A percentile compares a stretch with the other conserved stretches of the same genome.
Conservation (phyloP, 768 basidiomycete species). For the Paxillus ammoniavirescens region DNA sequence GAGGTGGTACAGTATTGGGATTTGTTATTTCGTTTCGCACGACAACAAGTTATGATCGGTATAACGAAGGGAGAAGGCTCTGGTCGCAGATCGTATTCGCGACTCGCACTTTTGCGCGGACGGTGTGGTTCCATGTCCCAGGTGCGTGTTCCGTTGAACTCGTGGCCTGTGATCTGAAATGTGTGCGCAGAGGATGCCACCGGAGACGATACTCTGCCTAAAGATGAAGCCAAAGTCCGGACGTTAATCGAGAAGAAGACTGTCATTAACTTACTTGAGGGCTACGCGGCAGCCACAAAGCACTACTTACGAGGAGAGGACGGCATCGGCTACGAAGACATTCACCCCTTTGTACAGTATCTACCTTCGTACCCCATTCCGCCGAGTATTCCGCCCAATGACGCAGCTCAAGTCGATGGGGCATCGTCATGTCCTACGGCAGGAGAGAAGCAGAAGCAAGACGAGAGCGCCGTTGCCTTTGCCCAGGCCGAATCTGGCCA, state of each 20-base stretch:
- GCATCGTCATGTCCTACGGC: neutral
- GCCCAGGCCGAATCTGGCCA: too few relatives aligned
- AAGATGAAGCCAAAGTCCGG: constrained; percentile 35
- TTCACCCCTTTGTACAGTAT: constrained; percentile 69
- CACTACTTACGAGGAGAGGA: constrained; percentile 65
- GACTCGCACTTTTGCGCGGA: constrained; percentile 55
- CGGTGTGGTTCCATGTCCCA: constrained; percentile 69
- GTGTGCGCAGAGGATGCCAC: constrained; percentile 1
- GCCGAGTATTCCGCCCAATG: constrained; percentile 39
- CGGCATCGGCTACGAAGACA: constrained; percentile 38
- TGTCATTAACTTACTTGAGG: constrained; percentile 63
- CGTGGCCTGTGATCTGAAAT: constrained; percentile 28
- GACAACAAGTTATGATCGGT: constrained; percentile 69
- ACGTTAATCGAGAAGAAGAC: constrained; percentile 67
- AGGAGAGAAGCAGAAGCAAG: neutral
- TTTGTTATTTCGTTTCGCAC: constrained; percentile 73
- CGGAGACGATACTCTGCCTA: constrained; percentile 3
- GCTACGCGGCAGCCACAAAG: constrained; percentile 62
- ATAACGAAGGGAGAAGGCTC: constrained; percentile 65
- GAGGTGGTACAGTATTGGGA: constrained; percentile 64
- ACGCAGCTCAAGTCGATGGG: neutral
- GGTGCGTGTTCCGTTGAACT: constrained; percentile 34
- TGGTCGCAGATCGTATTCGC: constrained; percentile 64
- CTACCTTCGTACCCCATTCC: constrained; percentile 58
- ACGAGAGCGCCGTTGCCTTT: neutral